Conservation (phyloP, 139 green algal species). For the Ettlia oleoabundans region DNA sequence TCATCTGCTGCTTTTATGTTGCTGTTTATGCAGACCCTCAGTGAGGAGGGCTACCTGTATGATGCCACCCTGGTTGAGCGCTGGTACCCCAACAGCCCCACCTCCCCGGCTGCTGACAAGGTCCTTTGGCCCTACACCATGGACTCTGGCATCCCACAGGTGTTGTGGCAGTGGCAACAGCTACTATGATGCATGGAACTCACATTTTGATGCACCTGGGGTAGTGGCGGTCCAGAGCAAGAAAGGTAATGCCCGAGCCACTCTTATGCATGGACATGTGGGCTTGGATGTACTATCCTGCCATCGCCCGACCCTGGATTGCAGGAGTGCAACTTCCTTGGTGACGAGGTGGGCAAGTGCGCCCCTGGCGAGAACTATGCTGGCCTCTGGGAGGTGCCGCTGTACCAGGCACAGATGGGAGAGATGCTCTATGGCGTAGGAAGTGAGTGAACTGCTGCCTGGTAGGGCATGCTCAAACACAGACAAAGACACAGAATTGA, state of each 20-base stretch:
- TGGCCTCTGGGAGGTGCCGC: constrained; percentile 36
- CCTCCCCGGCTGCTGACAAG: constrained; percentile 17
- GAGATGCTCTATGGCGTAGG: background rate
- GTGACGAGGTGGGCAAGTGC: constrained; percentile 18
- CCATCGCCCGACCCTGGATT: background rate
- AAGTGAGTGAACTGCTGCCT: background rate
- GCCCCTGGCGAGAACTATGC: background rate
- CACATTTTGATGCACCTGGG: no score
- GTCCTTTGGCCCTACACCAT: constrained; percentile 41
- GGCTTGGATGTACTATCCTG: no score
- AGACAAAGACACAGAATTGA: background rate
- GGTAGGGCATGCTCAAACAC: background rate
- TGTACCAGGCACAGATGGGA: constrained; percentile 33
- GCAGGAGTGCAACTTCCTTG: constrained; percentile 32
- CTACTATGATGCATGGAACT: background rate
- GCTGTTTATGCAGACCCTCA: background rate
- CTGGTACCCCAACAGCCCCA: constrained; percentile 24
- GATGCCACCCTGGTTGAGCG: constrained; percentile 30
- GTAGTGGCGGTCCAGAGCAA: no score
- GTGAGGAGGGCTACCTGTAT: constrained; percentile 33
- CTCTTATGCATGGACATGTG: no score
- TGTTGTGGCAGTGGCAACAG: background rate
- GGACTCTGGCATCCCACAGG: constrained; percentile 36
- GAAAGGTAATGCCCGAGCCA: no score
- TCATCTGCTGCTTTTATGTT: no score